These are phyloP conservation scores for Tolypocladium cylindrosporum DNA, from an alignment of 2,329 filamentous ascomycete species.

Conservation along the genomic window DNA sequence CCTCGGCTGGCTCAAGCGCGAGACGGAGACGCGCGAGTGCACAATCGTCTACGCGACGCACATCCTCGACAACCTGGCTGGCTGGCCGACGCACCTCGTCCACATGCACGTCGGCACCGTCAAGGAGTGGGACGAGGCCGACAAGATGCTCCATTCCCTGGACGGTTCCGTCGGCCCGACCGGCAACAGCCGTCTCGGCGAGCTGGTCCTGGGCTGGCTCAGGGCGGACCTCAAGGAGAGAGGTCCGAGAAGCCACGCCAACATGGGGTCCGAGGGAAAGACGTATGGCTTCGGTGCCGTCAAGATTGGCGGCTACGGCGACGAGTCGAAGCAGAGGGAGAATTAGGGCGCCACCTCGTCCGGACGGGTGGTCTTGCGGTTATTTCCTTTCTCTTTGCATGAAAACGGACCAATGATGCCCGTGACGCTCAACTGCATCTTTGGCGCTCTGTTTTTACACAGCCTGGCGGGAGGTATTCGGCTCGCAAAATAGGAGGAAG, in stretches of 20 bases:
- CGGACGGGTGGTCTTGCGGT: not conserved
- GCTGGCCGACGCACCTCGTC: slow-evolving; percentile 91
- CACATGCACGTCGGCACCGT: slow-evolving; percentile 89
- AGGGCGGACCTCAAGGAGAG: slow-evolving; percentile 67
- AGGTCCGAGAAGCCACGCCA: slow-evolving; percentile 59
- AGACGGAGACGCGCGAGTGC: slow-evolving; percentile 73
- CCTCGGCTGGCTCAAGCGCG: slow-evolving; percentile 71
- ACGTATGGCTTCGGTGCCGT: slow-evolving; percentile 46
- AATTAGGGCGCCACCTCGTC: slow-evolving; percentile 6
- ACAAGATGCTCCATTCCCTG: slow-evolving; percentile 52
- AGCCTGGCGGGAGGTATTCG: not conserved
- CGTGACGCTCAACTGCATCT: slow-evolving; percentile 1
- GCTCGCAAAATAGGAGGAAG: not conserved
- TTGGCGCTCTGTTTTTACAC: not conserved
- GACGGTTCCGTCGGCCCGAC: slow-evolving; percentile 23
- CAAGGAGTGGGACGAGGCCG: slow-evolving; percentile 74
- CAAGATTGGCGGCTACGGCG: slow-evolving; percentile 45
- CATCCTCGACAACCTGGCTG: slow-evolving; percentile 87
- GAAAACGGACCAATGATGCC: not conserved
- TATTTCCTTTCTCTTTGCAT: not conserved
- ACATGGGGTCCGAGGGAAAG: slow-evolving; percentile 50
- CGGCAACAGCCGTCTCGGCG: slow-evolving; percentile 77
- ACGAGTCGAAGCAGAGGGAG: slow-evolving; percentile 35
- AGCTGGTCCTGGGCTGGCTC: slow-evolving; percentile 83
- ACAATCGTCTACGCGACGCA: slow-evolving; percentile 97